A percentile compares a stretch with the other conserved stretches of the same genome.
These are phyloP conservation scores for Fragaria nilgerrensis DNA, from an alignment of 306 rosid genomes.

Conservation along the genomic window DNA sequence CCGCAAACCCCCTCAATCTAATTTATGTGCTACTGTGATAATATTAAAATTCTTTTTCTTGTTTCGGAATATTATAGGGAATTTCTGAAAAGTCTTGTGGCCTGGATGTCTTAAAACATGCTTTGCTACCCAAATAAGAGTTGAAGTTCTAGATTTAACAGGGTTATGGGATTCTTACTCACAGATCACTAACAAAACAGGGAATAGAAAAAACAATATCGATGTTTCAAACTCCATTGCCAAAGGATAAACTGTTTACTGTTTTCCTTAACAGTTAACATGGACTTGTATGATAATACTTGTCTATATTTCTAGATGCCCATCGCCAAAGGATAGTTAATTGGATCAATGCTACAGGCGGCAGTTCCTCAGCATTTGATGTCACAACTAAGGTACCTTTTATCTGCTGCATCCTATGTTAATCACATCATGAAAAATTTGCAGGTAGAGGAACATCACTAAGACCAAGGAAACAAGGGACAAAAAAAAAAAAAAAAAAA, in stretches of 20 bases:
- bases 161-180: neutral
- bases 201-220: neutral
- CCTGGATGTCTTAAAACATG: neutral
- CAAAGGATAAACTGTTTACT: neutral
- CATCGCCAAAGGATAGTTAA: slow-evolving; percentile 73
- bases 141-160: neutral
- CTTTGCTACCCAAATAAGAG: slow-evolving; percentile 1
- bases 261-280: neutral
- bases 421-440: neutral
- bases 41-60: neutral
- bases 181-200: neutral
- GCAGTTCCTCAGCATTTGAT: slow-evolving; percentile 76
- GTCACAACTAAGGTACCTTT: slow-evolving; percentile 69
- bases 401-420: neutral
- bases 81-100: neutral
- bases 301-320: slow-evolving; percentile 45
- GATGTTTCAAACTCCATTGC: neutral
- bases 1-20: neutral
- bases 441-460: neutral
- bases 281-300: slow-evolving; percentile 5
- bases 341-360: slow-evolving; percentile 81
- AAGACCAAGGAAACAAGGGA: neutral
- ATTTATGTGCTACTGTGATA: neutral
- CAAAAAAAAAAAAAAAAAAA: neutral
- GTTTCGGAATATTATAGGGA: neutral